A percentile compares a stretch with the other conserved stretches of the same genome.
Evolutionary conservation across 768 basidiomycete species (phyloP).

Genomic region (Leccinum disarticulatum): DNA sequence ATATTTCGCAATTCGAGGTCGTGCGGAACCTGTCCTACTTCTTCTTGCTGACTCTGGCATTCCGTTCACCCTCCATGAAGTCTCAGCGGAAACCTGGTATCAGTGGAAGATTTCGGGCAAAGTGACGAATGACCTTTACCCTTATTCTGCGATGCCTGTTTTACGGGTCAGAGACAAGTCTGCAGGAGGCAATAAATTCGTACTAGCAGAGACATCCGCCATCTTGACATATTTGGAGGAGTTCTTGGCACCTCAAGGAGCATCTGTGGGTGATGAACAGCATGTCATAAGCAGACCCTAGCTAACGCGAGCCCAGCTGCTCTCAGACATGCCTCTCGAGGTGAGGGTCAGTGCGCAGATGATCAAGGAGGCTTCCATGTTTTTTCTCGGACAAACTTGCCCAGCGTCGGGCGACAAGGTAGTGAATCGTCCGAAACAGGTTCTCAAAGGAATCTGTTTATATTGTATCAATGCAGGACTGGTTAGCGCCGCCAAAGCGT

Average conservation of each 20-base stretch:
- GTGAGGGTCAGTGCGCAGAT: slow-evolving; percentile 17
- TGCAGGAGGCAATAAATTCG: slow-evolving; percentile 10
- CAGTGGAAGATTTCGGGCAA: slow-evolving; percentile 15
- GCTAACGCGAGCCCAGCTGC: slow-evolving; percentile 10
- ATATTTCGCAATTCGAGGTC: slow-evolving; percentile 25
- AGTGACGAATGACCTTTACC: slow-evolving; percentile 21
- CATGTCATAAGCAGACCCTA: background rate
- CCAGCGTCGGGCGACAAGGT: slow-evolving; percentile 11
- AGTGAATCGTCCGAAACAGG: background rate
- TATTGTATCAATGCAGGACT: slow-evolving; percentile 14
- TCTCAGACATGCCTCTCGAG: slow-evolving; percentile 20
- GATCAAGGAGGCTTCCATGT: slow-evolving; percentile 27
- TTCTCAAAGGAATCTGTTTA: background rate
- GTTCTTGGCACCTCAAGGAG: slow-evolving; percentile 13
- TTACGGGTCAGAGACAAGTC: slow-evolving; percentile 20
- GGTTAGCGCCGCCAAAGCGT: slow-evolving; percentile 22
- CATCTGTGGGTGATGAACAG: slow-evolving; percentile 11
- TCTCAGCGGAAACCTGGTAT: slow-evolving; percentile 17
- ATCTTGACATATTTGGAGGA: slow-evolving; percentile 27
- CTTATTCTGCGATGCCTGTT: slow-evolving; percentile 27
- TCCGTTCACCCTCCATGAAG: slow-evolving; percentile 21
- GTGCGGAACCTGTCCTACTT: slow-evolving; percentile 28
- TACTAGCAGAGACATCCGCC: slow-evolving; percentile 27
- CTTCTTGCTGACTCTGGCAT: slow-evolving; percentile 27
- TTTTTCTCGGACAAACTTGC: slow-evolving; percentile 15